Base-by-base conservation (phyloP, 1,284 basidiomycete species). In the Apiotrichum gracile region DNA sequence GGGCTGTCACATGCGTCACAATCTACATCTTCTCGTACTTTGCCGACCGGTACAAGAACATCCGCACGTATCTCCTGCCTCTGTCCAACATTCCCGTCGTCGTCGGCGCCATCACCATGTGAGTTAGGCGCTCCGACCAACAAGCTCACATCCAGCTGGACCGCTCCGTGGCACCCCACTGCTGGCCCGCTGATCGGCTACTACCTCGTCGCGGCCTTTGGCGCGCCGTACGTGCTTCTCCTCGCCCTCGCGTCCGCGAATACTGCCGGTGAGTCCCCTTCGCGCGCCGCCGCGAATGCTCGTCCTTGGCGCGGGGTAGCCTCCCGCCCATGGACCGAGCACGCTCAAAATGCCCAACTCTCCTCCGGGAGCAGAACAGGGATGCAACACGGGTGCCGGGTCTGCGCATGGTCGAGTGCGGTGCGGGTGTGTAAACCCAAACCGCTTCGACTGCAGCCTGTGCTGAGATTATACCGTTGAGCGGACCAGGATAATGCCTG, bases 181-280 rank as follows among this genome's bases (percentile, higher is more conserved):
- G 77, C 71, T 2, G 69, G 77, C 1, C 78, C 79, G 0, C 61
- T 80, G 14, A 77, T 79, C 19, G 80, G 80, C 0, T 79, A 76
- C 61, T 78, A 77, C 55, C 67, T 78, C 16, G 64, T 70, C 10
- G 67, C 66, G 4, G 69, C 72, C 19, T 80, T 80, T 54, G 78
- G 78, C 3, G 76, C 78, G 2, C 78, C 78, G 6, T 79, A 76
- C 51, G 78, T 78, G 24, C 64, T 77, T 10, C 70, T 78, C 22
- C 70, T 80, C 24, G 69, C 77, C 7, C 61, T 77, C 5, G 72
- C 74, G 4, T 67, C 74, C 2, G 69, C 75, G 29, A 80, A 80
- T 60, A 69, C 77, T 5, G 72, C 75, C 1, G 79, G 54, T 55
- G 37, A 55, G 46, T 50, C 26, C 16, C n/a, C 10, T 8, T 21